Conservation (phyloP, 2,329 filamentous ascomycete genomes). For the Aspergillus vadensis region DNA sequence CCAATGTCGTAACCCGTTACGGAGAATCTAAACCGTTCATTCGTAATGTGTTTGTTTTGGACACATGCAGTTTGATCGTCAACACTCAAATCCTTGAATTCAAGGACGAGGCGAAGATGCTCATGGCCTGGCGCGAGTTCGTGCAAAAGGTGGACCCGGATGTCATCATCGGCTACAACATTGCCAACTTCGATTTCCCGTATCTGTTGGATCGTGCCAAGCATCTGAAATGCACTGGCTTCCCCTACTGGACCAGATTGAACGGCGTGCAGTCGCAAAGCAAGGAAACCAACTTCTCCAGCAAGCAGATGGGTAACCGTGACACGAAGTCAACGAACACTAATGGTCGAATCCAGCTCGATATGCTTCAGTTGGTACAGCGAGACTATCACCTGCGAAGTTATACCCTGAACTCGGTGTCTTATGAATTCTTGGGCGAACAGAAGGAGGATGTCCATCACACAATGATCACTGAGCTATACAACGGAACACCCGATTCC, state of each 20-base stretch:
- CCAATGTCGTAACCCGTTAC: slow-evolving; percentile 90
- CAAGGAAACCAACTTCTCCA: slow-evolving; percentile 84
- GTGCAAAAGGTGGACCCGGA: slow-evolving; percentile 89
- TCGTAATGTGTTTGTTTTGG: slow-evolving; percentile 92
- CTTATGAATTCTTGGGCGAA: slow-evolving; percentile 89
- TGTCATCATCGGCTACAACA: slow-evolving; percentile 98
- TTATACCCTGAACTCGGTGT: slow-evolving; percentile 96
- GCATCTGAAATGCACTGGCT: slow-evolving; percentile 75
- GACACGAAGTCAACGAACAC: slow-evolving; percentile 95
- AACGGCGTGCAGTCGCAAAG: slow-evolving; percentile 69
- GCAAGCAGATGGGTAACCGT: slow-evolving; percentile 96
- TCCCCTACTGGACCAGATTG: slow-evolving; percentile 85
- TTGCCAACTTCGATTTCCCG: slow-evolving; percentile 96
- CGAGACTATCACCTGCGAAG: slow-evolving; percentile 92
- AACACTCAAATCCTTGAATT: slow-evolving; percentile 91
- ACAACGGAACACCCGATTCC: slow-evolving; percentile 94
- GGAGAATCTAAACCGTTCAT: slow-evolving; percentile 96
- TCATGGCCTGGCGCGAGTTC: slow-evolving; percentile 90
- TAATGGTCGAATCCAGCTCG: slow-evolving; percentile 87
- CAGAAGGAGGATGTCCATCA: slow-evolving; percentile 99
- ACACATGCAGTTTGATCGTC: slow-evolving; percentile 89
- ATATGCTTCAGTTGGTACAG: slow-evolving; percentile 92
- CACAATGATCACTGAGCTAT: slow-evolving; percentile 98
- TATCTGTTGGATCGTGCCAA: slow-evolving; percentile 88
- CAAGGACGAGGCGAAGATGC: slow-evolving; percentile 79